phyloP scores from a whole-genome alignment of 495 filamentous ascomycete genomes.

The Clavariopsis aquatica region DNA sequence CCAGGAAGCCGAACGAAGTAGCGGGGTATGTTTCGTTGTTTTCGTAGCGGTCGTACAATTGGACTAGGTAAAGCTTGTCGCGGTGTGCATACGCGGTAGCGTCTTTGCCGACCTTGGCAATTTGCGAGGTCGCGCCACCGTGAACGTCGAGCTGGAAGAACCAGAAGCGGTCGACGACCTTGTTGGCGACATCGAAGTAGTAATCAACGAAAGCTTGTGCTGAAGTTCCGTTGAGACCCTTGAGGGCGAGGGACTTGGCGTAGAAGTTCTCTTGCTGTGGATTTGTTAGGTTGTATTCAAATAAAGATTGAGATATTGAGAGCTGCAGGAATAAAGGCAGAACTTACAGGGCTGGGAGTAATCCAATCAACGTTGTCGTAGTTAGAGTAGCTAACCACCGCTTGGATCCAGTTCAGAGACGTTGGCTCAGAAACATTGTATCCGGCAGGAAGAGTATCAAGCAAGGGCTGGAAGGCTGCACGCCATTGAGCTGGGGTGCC shows the following conservation, averaged over 20 bases:
- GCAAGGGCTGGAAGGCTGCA: slow-evolving; percentile 3
- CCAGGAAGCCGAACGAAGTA: slow-evolving; percentile 51
- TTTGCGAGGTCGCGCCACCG: slow-evolving; percentile 19
- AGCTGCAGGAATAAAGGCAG: neutral
- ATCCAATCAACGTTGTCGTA: slow-evolving; percentile 10
- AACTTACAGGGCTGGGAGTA: slow-evolving; percentile 9
- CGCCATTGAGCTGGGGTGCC: slow-evolving; percentile 14
- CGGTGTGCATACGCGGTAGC: slow-evolving; percentile 55
- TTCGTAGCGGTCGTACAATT: slow-evolving; percentile 48
- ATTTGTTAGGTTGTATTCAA: neutral
- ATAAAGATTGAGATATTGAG: neutral
- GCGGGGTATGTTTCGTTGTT: slow-evolving; percentile 41
- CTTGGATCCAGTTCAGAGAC: slow-evolving; percentile 11
- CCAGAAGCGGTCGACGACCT: slow-evolving; percentile 7
- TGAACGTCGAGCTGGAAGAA: slow-evolving; percentile 22
- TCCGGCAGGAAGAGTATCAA: slow-evolving; percentile 6
- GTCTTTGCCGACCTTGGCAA: slow-evolving; percentile 6
- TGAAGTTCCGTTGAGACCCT: slow-evolving; percentile 43
- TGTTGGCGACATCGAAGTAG: slow-evolving; percentile 30
- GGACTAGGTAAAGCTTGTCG: slow-evolving; percentile 59
- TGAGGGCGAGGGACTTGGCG: slow-evolving; percentile 48
- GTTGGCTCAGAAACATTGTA: slow-evolving; percentile 9
- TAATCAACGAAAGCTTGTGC: slow-evolving; percentile 53
- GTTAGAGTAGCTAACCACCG: slow-evolving; percentile 18
- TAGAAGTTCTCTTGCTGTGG: slow-evolving; percentile 51